phyloP scores from a whole-genome alignment of 768 basidiomycete species.

The Psilocybe azurescens region DNA sequence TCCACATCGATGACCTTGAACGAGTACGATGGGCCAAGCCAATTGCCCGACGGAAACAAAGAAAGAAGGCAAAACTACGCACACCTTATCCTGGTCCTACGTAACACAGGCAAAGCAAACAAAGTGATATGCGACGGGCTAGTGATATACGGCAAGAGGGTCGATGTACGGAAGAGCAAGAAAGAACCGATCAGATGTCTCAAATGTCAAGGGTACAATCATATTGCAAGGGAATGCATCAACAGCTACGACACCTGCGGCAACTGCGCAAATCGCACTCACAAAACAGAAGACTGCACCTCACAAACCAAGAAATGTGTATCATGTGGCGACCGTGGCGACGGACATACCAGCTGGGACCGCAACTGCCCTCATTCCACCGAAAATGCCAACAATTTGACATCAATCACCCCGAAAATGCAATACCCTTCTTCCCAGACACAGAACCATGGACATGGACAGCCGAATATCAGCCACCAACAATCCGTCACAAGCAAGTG shows the following conservation, averaged over 20 bases:
- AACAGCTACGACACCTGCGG: conserved; percentile 17
- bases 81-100: conserved; percentile 16
- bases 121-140: conserved; percentile 13
- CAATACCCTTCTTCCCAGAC: no score
- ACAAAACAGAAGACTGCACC: conserved; percentile 14
- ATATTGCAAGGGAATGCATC: conserved; percentile 21
- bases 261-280: conserved; percentile 6
- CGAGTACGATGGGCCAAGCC: conserved; percentile 18
- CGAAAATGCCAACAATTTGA: no score
- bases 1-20: not conserved
- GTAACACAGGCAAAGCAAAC: conserved; percentile 17
- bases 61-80: conserved; percentile 10
- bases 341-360: no score
- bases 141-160: conserved; percentile 4
- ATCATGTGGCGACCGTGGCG: conserved; percentile 12
- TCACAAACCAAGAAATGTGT: conserved; percentile 7
- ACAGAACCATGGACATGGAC: no score
- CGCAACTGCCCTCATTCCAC: no score
- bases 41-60: not conserved
- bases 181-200: conserved; percentile 22
- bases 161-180: conserved; percentile 13
- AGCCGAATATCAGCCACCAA: no score
- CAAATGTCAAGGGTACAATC: conserved; percentile 27
- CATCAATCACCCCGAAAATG: no score
- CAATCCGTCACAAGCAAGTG: no score